Base-by-base conservation (phyloP, 345 rosid species). In the Fremontodendron californicum region DNA sequence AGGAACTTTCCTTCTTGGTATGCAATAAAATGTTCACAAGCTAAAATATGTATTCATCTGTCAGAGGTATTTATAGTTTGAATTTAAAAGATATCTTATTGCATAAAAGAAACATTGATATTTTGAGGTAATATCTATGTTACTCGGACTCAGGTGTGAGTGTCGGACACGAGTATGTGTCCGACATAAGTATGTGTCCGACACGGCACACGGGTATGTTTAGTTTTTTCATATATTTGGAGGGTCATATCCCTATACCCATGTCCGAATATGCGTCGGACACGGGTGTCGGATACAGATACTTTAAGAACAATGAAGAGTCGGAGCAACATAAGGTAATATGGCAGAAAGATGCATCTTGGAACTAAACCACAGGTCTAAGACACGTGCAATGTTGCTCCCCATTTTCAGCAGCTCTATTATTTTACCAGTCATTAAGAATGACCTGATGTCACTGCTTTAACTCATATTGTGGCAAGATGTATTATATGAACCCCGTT, bases 1-100 rank as follows among this genome's bases (percentile, higher is more conserved):
- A 93, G 85, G 99, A 96, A 82, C 96, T 96, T 78, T 96, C 98
- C 72, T 96, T 96, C 90, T 84, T 96, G 99, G 99, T 91, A 87
- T 49, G 83, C 76, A 42, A 39, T 46, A 43, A 60, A 29, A 25
- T 35, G 40, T 65, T 67, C 4, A 52, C 19, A 11, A 43, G 48
- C 29, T 55, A 57, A n/a, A 58, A 69, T 75, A 12, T 71, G n/a
- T 11, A 21, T 25, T 48, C 18, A 72, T 74, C 23, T 43, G 29
- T 69, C 16, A 4, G 8, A 76, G 51, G 11, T 15, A 6, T 13
- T 52, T 52, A 2, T 60, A 19, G 8, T 39, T 33, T 33, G 62
- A 49, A 49, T 62, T 48, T 21, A 42, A 49, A 78, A 35, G 65
- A 76, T 29, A 60, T 31, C 46, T 31, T 35, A 71, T 78, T 51